Evolutionary conservation across 805 yeast genomes (phyloP), one percentile per base, ranked within the genome.

Genomic region (Lipomyces sp.): DNA sequence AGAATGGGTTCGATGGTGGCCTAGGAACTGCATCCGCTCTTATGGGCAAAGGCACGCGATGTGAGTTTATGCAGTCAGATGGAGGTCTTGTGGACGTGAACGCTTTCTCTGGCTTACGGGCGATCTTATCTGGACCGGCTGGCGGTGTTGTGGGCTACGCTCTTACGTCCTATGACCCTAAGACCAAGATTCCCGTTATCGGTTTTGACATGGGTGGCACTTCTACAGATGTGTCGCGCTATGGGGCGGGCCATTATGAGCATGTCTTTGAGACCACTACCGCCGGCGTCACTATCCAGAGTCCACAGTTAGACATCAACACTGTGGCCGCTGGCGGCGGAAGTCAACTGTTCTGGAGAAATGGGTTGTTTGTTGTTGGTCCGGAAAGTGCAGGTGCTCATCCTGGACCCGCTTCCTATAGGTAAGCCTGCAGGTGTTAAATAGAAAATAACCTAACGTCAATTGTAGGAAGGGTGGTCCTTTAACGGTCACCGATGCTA

Each of bases 141-240:
- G 98, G 98, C 50, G 98, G 98, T 59, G 96, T 94, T 65, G 97
- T 94, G 42, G 98, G 98, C 0, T 90, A 87, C 73, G 90, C 97
- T 0, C 83, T 86, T 61, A 93, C 98, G 0, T 90, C 97, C 68
- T 91, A 83, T 75, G 82, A 86, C 67, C 77, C 79, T 0, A 73
- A 78, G n/a, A 83, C 84, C 63, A 77, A 79, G 11, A 82, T 83
- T 32, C 92, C 96, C 0, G 80, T 89, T 57, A 84, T 90, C 64
- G 96, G 95, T 0, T 89, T 90, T 71, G 97, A 90, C 77, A 90
- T 90, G 93, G 97, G 97, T 59, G 97, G 97, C 59, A 90, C 97
- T 0, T 88, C 94, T 0, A 90, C 96, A 0, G 96, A 91, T 78
- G 93, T 90, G 3, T 86, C 92, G 4, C 81, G 96, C 69, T 90